Percentiles rank a stretch among this genome's conserved stretches.
Evolutionary conservation across 148 eudicot genomes (phyloP).

Genomic region (Rhododendron mucronatum): DNA sequence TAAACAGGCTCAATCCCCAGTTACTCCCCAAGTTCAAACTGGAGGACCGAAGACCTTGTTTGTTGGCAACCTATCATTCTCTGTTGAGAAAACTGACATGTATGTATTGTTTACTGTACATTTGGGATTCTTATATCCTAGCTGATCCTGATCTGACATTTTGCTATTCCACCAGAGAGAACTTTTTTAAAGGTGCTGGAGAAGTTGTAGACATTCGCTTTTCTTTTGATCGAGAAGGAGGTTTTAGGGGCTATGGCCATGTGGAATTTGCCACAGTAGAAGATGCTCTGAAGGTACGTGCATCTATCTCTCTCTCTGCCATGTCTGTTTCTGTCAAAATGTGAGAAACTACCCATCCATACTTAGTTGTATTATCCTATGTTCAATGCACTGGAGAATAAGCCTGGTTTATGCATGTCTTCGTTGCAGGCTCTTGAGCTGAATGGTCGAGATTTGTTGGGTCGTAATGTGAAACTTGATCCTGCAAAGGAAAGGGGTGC

Average conservation of each 20-base stretch:
- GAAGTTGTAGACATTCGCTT: conserved; percentile 63
- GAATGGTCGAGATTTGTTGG: conserved; percentile 43
- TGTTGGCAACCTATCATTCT: conserved; percentile 64
- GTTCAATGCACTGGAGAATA: neutral
- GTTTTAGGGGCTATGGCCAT: conserved; percentile 78
- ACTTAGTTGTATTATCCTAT: neutral
- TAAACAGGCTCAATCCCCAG: conserved; percentile 62
- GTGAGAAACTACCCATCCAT: neutral
- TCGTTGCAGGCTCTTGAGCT: conserved; percentile 53
- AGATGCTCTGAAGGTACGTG: conserved; percentile 60
- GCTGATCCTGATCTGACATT: neutral
- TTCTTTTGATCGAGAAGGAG: conserved; percentile 39
- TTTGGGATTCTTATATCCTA: neutral
- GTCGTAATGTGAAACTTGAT: conserved; percentile 61
- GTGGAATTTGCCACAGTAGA: conserved; percentile 77
- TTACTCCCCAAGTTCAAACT: conserved; percentile 41
- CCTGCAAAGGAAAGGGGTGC: conserved; percentile 62
- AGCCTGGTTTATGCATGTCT: neutral
- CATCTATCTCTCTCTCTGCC: neutral
- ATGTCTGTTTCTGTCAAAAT: neutral
- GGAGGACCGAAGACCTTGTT: conserved; percentile 67
- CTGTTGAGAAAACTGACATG: conserved; percentile 60
- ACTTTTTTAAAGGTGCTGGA: conserved; percentile 64
- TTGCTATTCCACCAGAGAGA: conserved; percentile 33
- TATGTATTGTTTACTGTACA: conserved; percentile 26